Evolutionary conservation across 371 early-diverging fungal species (phyloP).

Genomic region (Mucor plumbeus): DNA sequence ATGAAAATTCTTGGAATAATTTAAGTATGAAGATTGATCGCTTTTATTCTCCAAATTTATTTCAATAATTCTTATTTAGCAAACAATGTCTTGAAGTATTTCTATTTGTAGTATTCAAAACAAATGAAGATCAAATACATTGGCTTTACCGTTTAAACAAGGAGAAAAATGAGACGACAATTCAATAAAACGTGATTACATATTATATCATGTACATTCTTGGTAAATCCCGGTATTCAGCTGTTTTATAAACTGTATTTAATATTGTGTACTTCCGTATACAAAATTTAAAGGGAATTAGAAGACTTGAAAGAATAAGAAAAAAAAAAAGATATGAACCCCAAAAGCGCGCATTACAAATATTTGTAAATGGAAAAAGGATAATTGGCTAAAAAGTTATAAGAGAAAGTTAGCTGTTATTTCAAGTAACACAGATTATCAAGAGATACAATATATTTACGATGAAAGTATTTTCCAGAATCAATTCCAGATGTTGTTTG

Average conservation of each 20-base stretch:
- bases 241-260: no score
- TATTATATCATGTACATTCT: neutral
- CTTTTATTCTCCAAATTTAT: no score
- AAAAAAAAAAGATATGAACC: neutral
- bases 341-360: neutral
- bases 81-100: no score
- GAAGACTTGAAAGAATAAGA: neutral
- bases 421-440: neutral
- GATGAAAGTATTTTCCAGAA: slow-evolving; percentile 15
- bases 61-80: no score
- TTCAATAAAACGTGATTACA: neutral
- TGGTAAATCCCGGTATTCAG: neutral
- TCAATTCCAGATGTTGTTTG: slow-evolving; percentile 10
- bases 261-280: neutral
- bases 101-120: no score
- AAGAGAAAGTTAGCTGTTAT: slow-evolving; percentile 13
- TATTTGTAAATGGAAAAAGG: neutral
- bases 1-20: no score
- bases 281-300: neutral
- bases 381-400: neutral
- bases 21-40: no score
- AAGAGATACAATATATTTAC: neutral
- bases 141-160: neutral
- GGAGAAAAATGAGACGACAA: neutral
- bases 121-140: neutral